Base-by-base conservation (phyloP, 1,284 basidiomycete species). In the Leccinum griseonigrum region DNA sequence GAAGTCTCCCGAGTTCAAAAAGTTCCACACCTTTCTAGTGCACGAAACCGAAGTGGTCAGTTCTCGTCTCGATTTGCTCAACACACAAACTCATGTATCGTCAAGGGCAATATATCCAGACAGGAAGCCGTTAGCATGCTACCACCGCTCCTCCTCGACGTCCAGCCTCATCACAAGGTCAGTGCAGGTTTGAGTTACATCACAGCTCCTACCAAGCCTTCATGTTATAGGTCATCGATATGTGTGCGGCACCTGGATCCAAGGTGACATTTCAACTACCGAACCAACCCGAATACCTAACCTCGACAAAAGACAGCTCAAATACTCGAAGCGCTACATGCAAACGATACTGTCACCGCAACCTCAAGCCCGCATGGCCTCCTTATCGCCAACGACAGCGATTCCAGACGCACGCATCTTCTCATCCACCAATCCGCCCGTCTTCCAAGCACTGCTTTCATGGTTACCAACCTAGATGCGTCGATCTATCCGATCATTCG, bases 81-180 rank as follows among this genome's bases (percentile, higher is more conserved):
- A n/a, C 22, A 46, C 38, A 16, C 18, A 51, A 22, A 53, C 59
- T 67, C 22, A 65, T 34, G 11, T 29, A 22, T 38, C 43, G 0
- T 18, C 4, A 67, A 94, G 93, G 97, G 97, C 58, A 98, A 98
- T 71, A 85, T 99, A 60, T 97, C 95, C 10, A 83, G 97, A 26
- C 96, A 98, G 78, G 97, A 99, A 77, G 96, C 95, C 26, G 97
- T 99, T 58, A 97, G 95, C 71, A 99, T 99, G 97, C 82, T 99
- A 26, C 97, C 97, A 4, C 97, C 97, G 1, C 83, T 99, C 2
- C 90, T 99, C 69, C 84, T 99, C 56, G 92, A 97, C 64, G 94
- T 99, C n/a, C 83, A 94, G 71, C 92, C 95, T 0, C 90, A 96
- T 74, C 95, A 98, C 71, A 81, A 80, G 65, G 94, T 92, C 64